phyloP scores from a whole-genome alignment of 2,329 filamentous ascomycete genomes.

The Aspergillus awamori region DNA sequence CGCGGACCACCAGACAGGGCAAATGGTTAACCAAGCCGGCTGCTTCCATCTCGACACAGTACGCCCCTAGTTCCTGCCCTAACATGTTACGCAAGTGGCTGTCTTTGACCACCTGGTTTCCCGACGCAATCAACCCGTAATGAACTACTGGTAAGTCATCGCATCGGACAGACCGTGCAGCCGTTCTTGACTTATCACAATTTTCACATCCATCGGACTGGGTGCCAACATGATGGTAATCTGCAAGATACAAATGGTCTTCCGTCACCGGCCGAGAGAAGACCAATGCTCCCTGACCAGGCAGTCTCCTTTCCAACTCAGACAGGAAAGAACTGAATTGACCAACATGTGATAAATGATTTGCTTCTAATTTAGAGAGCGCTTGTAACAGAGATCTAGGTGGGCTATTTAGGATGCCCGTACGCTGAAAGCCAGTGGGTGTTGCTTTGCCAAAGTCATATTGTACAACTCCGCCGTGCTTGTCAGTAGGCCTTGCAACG shows the following conservation, averaged over 20 bases:
- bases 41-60: slow-evolving; percentile 18
- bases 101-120: background rate
- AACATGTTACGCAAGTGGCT: background rate
- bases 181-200: background rate
- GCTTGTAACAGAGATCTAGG: slow-evolving; percentile 5
- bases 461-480: background rate
- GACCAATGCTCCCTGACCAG: background rate
- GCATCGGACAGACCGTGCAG: background rate
- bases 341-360: background rate
- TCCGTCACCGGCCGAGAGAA: background rate
- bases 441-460: slow-evolving; percentile 15
- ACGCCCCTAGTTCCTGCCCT: background rate
- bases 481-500: background rate
- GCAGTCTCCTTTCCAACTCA: background rate
- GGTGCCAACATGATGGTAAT: background rate
- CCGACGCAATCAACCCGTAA: background rate
- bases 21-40: slow-evolving; percentile 15
- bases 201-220: background rate
- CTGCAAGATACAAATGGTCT: background rate
- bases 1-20: slow-evolving; percentile 21
- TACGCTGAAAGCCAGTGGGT: background rate
- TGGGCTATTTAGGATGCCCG: slow-evolving; percentile 4
- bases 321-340: background rate
- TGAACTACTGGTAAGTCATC: background rate
- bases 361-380: slow-evolving; percentile 1